Evolutionary conservation across 1,284 basidiomycete species (phyloP), one percentile per base, ranked within the genome.

Genomic region (Malassezia nana): DNA sequence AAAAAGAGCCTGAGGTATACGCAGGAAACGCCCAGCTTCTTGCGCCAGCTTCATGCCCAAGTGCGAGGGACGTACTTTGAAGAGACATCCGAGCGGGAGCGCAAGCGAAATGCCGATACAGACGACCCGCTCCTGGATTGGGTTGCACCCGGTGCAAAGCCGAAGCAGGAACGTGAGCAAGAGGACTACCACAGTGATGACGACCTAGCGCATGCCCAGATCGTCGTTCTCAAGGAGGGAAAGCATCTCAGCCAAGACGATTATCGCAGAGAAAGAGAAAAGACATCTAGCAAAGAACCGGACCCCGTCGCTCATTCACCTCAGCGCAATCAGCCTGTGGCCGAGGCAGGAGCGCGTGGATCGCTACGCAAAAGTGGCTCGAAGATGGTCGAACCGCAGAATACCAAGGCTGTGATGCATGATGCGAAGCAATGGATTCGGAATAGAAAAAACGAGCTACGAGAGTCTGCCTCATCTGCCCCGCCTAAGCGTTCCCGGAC

Each of bases 221-320:
- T 69, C 4, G 67, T 69, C 18, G 62, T 69, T 4, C 39, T 69
- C 2, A 65, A 66, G 15, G 59, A 66, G 26, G 61, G 64, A 5
- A 66, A 62, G 38, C 67, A 69, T 40, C 42, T 69, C 3, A 57
- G 56, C 2, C 44, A 41, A 2, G 60, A 66, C 10, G 51, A 69
- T 24, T 63, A 58, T 16, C 39, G 16, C 31, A 28, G 50, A 43
- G 18, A 24, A 12, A 40, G 13, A 16, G 22, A 12, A 2, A 10
- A 20, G 20, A 22, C 8, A 4, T 6, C 22, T 3, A 10, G 24
- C 39, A 24, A n/a, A 18, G 2, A 15, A 24, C 22, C 9, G 20
- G 8, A 15, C 5, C 22, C 12, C 22, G 3, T n/a, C n/a, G 39
- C 22, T 12, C 39, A 3, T 20, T 15, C 15, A 6, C 33, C 6